phyloP scores from a whole-genome alignment of 345 rosid genomes.

The Mallotus nudiflorus region DNA sequence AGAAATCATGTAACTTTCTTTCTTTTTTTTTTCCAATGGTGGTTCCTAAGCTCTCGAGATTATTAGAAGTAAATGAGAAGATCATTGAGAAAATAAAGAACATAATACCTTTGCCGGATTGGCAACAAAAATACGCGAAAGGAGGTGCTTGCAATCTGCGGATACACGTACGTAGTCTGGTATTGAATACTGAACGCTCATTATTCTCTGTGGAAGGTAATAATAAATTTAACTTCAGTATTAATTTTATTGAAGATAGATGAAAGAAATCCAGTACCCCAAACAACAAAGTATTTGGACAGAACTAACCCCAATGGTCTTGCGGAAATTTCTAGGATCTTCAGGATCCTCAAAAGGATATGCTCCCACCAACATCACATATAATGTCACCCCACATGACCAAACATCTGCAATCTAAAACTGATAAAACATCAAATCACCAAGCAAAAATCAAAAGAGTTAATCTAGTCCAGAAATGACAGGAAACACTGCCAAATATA shows the following conservation, averaged over 20 bases:
- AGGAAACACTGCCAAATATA: background rate
- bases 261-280: background rate
- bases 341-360: conserved; percentile 82
- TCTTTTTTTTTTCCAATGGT: too few species aligned
- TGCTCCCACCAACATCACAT: conserved; percentile 76
- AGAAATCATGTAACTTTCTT: background rate
- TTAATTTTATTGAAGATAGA: background rate
- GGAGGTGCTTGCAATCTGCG: conserved; percentile 56
- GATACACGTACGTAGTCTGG: conserved; percentile 72
- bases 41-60: too few species aligned
- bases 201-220: conserved; percentile 49
- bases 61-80: background rate
- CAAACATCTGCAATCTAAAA: conserved; percentile 71
- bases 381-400: conserved; percentile 79
- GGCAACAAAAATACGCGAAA: conserved; percentile 63
- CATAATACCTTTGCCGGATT: conserved; percentile 56
- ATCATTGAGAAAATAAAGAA: background rate
- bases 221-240: background rate
- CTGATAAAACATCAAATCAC: conserved; percentile 15
- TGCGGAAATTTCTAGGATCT: conserved; percentile 69
- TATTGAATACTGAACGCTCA: conserved; percentile 58
- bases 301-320: conserved; percentile 59
- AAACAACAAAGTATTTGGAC: background rate
- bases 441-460: conserved; percentile 2
- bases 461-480: background rate